Evolutionary conservation across 768 basidiomycete genomes (phyloP), one percentile per base, ranked within the genome.

Genomic region (Suillus tomentosus): DNA sequence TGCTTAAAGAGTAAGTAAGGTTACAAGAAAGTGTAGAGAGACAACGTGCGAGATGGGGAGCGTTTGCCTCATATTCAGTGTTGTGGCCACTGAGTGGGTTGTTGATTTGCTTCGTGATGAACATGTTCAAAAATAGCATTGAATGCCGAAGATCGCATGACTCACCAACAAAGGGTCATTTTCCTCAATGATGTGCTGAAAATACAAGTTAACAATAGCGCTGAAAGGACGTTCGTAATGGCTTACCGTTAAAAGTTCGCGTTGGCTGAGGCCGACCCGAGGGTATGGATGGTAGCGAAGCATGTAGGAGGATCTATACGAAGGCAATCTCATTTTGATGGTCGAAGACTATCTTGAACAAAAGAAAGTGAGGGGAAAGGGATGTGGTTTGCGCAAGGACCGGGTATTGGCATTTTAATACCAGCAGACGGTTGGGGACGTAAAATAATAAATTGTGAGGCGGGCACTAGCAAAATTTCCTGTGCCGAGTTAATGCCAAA

Each of bases 201-300:
- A 34, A 31, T 9, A 54, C n/a, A 5, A 1, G 17, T 54, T 5
- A 36, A 34, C 19, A n/a, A n/a, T 19, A n/a, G 17, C 53, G 19
- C 31, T 36, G 5, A 19, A 31, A 4, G 4, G 5, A 54, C 1
- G 10, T 36, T 54, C 53, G 5, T 34, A 34, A 15, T 36, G 19
- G 5, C 53, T 36, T 34, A 36, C 53, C 19, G 2, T n/a, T 10
- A 19, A 5, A 10, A 11, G 13, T 34, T 67, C 66, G 0, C 43
- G 60, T 5, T 37, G 36, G 27, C 59, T 61, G 1, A 55, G 60
- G 19, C 51, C 51, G 4, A 61, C 54, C 22, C 66, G 60, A 4
- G 63, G 55, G 42, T 67, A 64, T 0, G 66, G 66, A 13, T 67
- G 63, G 34, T 48, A 67, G 5, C 66, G 48, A n/a, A 51, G 40